Conservation (phyloP, 2,329 filamentous ascomycete genomes). For the Aspergillus brasiliensis region DNA sequence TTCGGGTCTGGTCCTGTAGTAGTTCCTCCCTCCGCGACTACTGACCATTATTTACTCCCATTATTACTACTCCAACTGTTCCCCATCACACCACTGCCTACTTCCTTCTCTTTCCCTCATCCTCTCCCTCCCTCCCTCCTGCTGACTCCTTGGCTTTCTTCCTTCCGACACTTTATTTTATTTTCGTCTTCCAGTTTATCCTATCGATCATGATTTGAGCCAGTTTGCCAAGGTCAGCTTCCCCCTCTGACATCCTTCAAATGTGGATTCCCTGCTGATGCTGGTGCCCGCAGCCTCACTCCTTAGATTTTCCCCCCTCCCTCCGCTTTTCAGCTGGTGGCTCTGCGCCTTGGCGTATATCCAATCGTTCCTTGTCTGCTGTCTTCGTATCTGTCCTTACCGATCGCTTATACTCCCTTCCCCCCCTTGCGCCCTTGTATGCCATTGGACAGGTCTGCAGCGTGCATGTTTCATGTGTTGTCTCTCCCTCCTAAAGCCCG, state of each 20-base stretch:
- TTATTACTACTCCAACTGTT: no score
- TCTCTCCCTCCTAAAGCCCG: neutral
- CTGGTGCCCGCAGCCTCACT: neutral
- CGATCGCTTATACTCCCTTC: neutral
- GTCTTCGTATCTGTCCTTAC: conserved; percentile 1
- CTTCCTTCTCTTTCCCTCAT: neutral
- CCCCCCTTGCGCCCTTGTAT: neutral
- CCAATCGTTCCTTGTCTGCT: neutral
- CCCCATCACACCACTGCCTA: neutral
- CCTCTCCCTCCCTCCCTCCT: neutral
- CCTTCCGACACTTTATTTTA: neutral
- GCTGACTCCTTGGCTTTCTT: neutral
- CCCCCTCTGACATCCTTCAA: neutral
- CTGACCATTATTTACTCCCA: no score
- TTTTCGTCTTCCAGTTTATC: neutral
- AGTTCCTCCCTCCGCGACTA: neutral
- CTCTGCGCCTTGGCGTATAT: neutral
- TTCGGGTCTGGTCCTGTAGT: neutral
- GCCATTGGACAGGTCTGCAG: neutral
- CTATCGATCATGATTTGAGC: conserved; percentile 2
- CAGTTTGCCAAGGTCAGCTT: conserved; percentile 3
- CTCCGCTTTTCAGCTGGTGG: neutral
- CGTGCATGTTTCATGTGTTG: neutral
- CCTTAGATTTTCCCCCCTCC: neutral
- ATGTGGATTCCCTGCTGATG: neutral